Percentiles rank a stretch among this genome's conserved stretches.
Evolutionary conservation across 2,329 filamentous ascomycete species (phyloP).

Genomic region (Immersiporthe knoxdaviesiana): DNA sequence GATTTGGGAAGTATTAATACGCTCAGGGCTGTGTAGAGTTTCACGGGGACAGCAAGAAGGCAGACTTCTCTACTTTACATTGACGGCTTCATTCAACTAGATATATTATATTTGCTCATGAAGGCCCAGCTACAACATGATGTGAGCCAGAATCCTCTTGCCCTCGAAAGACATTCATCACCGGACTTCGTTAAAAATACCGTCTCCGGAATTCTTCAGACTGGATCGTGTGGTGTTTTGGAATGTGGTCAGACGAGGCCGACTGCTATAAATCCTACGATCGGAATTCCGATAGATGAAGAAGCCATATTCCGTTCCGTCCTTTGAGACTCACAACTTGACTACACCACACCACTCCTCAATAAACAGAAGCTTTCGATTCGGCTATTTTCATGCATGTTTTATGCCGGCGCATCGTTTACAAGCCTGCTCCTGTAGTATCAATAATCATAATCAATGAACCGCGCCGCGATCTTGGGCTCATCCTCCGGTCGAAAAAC

Average conservation of each 20-base stretch:
- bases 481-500: neutral
- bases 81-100: neutral
- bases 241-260: neutral
- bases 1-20: neutral
- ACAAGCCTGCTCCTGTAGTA: neutral
- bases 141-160: neutral
- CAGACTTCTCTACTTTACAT: neutral
- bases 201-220: neutral
- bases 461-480: neutral
- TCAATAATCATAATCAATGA: neutral
- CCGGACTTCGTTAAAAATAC: neutral
- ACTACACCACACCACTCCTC: neutral
- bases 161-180: neutral
- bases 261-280: neutral
- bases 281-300: neutral
- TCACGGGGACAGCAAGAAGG: neutral
- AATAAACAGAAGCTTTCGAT: neutral
- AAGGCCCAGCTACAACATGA: neutral
- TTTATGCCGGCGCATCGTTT: neutral
- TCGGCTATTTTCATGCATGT: neutral
- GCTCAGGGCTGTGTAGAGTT: no score
- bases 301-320: neutral
- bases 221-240: neutral
- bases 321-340: neutral
- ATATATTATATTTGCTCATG: neutral